Evolutionary conservation across 176 grass and related monocot genomes (phyloP), one percentile per base, ranked within the genome.

Genomic region (Microstegium vimineum): DNA sequence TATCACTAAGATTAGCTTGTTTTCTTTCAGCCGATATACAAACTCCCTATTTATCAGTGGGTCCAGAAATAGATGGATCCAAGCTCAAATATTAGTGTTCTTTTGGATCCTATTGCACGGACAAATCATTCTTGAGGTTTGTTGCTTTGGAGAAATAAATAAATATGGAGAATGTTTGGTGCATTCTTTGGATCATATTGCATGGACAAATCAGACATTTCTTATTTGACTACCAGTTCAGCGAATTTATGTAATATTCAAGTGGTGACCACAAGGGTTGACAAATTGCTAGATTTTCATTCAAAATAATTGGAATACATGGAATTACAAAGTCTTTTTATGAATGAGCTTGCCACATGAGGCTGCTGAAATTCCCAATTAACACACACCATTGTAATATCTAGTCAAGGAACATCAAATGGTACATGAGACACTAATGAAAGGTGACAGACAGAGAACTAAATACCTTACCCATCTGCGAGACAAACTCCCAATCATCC

Each of bases 381-480:
- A 22, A 65, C 45, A 87, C 15, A 72, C 60, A 72, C 31, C 81
- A 77, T 54, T 56, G n/a, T 27, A 43, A 6, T 60, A 68, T 59
- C 6, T n/a, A 68, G 28, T 27, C 36, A 13, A 75, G 66, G 6
- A 63, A 18, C 36, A 69, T 61, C 46, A 73, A 26, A 26, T 38
- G 17, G 1, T 85, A 73, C 64, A 69, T n/a, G 2, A 74, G 40
- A 80, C 4, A 75, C 66, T 33, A 28, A 80, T 73, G 49, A n/a
- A 89, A 83, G 5, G 36, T 3, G 23, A 42, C 12, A 47, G 82
- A 73, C 6, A 80, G 47, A 83, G 36, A 82, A 77, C 20, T 63
- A 63, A 73, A 76, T 94, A 98, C 95, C 95, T 98, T 98, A 84
- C 92, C 95, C 86, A 98, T 46, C 84, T 95, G 95, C 66, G 92